Base-by-base conservation (phyloP, 1,139 yeast species). In the Candida sp. region DNA sequence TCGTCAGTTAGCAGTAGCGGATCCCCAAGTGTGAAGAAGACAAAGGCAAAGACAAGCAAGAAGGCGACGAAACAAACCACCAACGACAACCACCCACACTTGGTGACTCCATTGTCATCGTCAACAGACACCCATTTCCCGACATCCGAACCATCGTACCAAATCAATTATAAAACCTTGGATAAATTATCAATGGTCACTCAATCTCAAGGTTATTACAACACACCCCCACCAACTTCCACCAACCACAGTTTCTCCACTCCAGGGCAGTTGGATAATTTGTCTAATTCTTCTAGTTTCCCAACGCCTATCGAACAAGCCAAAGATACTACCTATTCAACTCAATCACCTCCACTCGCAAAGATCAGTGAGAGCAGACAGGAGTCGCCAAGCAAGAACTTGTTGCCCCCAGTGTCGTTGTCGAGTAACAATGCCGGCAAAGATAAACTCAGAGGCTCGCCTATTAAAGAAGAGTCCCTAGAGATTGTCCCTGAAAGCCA, bases 341-440 rank as follows among this genome's bases (percentile, higher is more conserved):
- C 27, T 23, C 30, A 7, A 6, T 17, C 44, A 3, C 42, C 41
- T 11, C 41, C 27, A 7, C 42, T 44, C 23, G 25, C 42, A 5
- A 44, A 44, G 31, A 44, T 44, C 11, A 44, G 37, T 26, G 33
- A 44, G 35, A 12, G 11, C 5, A 46, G 17, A 40, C 48, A 33
- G 11, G 49, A 45, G 27, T 35, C 46, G 4, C 43, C 28, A 27
- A 58, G 54, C 38, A 53, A 56, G 33, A 67, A 69, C 53, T 65
- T 73, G 48, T 63, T 73, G 51, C 77, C 77, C 4, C 70, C 78
- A 1, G 77, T 65, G 7, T 59, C 68, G 5, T 47, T 57, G 31
- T 40, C 48, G n/a, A 44, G 32, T 30, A 44, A 32, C 12, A 35
- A 7, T 33, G 30, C 26, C 31, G 17, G 12, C 23, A n/a, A 23